A percentile compares a stretch with the other conserved stretches of the same genome.
Evolutionary conservation across 805 yeast genomes (phyloP).

Genomic region (Scheffersomyces lignosus): DNA sequence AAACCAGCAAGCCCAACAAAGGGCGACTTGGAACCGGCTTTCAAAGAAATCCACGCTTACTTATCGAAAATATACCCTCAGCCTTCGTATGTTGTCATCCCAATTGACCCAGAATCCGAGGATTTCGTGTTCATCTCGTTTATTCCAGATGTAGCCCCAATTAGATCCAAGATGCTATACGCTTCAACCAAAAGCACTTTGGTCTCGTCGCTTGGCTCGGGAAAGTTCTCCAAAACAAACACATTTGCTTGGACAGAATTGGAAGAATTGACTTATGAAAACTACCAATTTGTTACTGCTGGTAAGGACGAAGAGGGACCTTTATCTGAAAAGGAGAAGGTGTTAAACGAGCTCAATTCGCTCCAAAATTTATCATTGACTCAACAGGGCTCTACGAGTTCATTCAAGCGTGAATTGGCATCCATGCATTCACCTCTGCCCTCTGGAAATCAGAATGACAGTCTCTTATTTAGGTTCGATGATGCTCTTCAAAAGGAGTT

Average conservation of each 20-base stretch:
- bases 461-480: slow-evolving; percentile 26
- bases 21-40: slow-evolving; percentile 13
- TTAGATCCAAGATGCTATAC: slow-evolving; percentile 86
- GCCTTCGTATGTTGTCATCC: slow-evolving; percentile 36
- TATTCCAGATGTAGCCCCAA: slow-evolving; percentile 84
- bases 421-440: slow-evolving; percentile 26
- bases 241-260: slow-evolving; percentile 53
- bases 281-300: slow-evolving; percentile 33
- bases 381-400: slow-evolving; percentile 8
- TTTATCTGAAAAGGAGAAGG: slow-evolving; percentile 59
- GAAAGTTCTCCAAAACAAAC: slow-evolving; percentile 43
- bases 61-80: slow-evolving; percentile 28
- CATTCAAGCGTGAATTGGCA: slow-evolving; percentile 30
- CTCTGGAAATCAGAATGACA: slow-evolving; percentile 15
- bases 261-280: slow-evolving; percentile 51
- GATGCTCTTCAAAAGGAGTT: slow-evolving; percentile 26
- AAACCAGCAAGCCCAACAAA: slow-evolving; percentile 8
- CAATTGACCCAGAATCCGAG: slow-evolving; percentile 15
- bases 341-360: slow-evolving; percentile 44
- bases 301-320: slow-evolving; percentile 37
- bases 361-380: slow-evolving; percentile 31
- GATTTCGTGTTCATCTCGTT: slow-evolving; percentile 63
- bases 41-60: slow-evolving; percentile 21
- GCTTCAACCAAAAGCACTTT: slow-evolving; percentile 86
- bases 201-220: slow-evolving; percentile 70